phyloP scores from a whole-genome alignment of 805 yeast genomes.

The Kuraishia capsulata region DNA sequence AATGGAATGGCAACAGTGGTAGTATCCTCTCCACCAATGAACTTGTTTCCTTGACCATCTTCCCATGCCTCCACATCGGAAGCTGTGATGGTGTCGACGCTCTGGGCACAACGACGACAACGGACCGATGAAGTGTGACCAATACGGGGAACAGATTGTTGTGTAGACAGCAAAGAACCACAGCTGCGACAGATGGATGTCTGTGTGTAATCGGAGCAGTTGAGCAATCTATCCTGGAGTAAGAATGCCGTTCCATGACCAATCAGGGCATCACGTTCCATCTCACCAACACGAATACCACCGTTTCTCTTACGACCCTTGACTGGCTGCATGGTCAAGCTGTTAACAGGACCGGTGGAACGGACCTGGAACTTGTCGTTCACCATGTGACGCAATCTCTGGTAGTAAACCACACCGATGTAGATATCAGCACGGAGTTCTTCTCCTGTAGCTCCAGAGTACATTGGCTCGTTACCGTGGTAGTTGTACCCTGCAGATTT shows the following conservation, averaged over 20 bases:
- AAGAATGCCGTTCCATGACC: constrained; percentile 97
- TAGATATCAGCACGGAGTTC: constrained; percentile 94
- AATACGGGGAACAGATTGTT: constrained; percentile 82
- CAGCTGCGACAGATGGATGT: constrained; percentile 84
- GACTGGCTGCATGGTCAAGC: constrained; percentile 97
- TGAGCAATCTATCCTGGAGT: constrained; percentile 87
- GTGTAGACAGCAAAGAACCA: constrained; percentile 87
- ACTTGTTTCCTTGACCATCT: constrained; percentile 90
- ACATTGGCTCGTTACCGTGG: constrained; percentile 98
- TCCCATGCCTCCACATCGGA: constrained; percentile 82
- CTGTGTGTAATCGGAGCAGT: constrained; percentile 93
- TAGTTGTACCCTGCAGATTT: constrained; percentile 84
- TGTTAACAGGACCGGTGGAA: constrained; percentile 96
- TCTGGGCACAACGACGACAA: constrained; percentile 86
- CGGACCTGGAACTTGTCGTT: constrained; percentile 99
- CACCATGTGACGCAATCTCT: constrained; percentile 98
- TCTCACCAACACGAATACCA: constrained; percentile 99
- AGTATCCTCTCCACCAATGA: constrained; percentile 88
- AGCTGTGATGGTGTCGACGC: constrained; percentile 46
- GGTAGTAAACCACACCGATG: constrained; percentile 95
- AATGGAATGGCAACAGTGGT: constrained; percentile 95
- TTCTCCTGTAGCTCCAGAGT: constrained; percentile 97
- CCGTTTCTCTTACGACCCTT: constrained; percentile 98
- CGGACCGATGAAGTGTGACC: constrained; percentile 72
- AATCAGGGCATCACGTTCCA: constrained; percentile 98